Evolutionary conservation across 169 alveolate species (phyloP).

Genomic region (Perkinsus marinus): DNA sequence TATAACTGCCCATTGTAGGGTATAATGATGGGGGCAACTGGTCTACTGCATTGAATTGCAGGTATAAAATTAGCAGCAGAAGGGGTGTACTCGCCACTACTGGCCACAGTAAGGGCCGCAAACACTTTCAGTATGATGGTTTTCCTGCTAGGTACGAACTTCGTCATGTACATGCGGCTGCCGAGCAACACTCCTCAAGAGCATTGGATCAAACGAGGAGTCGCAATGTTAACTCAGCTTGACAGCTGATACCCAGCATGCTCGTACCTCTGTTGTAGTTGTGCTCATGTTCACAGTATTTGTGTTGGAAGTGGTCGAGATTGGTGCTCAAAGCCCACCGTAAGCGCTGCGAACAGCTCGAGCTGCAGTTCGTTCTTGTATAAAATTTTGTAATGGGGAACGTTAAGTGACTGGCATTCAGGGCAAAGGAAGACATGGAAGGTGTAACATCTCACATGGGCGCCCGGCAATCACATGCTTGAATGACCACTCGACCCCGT

Average conservation of each 20-base stretch:
- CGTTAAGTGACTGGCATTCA: too few species aligned
- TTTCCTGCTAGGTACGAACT: constrained; percentile 32
- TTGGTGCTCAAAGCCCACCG: too few species aligned
- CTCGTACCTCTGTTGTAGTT: too few species aligned
- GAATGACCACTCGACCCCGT: too few species aligned
- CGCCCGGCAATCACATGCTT: too few species aligned
- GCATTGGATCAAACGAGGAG: constrained; percentile 83
- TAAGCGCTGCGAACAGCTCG: too few species aligned
- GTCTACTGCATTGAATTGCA: background rate
- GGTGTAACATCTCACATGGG: too few species aligned
- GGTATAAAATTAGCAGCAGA: constrained; percentile 59
- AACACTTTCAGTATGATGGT: background rate
- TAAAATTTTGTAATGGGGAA: too few species aligned
- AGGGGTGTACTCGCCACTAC: constrained; percentile 71
- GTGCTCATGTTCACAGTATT: too few species aligned
- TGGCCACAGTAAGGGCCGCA: constrained; percentile 71
- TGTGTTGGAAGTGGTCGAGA: too few species aligned
- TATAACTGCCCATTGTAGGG: background rate
- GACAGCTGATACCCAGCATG: constrained; percentile 28
- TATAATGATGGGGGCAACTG: background rate
- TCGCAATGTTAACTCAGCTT: constrained; percentile 73
- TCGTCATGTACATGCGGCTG: constrained; percentile 45
- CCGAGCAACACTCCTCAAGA: constrained; percentile 47
- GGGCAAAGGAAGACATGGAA: too few species aligned
- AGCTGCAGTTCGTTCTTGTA: too few species aligned